phyloP scores from a whole-genome alignment of 2,329 filamentous ascomycete genomes.

The Penicillium sp. region DNA sequence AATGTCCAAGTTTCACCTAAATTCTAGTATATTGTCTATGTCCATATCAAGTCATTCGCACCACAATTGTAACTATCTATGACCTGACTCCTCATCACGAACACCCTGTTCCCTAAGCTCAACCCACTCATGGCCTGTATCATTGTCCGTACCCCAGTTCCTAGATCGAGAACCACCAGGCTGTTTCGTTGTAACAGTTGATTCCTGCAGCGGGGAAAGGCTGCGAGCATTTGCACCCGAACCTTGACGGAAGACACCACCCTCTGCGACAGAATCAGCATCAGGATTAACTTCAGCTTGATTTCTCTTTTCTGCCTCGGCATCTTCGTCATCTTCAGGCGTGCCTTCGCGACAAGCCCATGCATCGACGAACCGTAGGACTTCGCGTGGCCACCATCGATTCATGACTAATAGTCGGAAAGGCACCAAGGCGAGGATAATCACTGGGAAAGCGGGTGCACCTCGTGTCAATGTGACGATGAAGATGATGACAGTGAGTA shows the following conservation, averaged over 20 bases:
- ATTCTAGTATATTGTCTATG: no score
- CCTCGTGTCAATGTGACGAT: conserved; percentile 58
- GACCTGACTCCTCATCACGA: conserved; percentile 21
- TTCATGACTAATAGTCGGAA: conserved; percentile 58
- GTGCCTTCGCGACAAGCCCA: conserved; percentile 50
- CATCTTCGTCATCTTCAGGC: conserved; percentile 46
- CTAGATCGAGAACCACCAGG: neutral
- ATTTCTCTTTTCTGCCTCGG: conserved; percentile 3
- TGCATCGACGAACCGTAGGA: conserved; percentile 49
- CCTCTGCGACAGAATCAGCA: conserved; percentile 2
- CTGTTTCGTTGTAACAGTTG: neutral
- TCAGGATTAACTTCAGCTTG: neutral
- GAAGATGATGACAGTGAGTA: conserved; percentile 57
- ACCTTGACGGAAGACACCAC: conserved; percentile 5
- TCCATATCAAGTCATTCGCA: no score
- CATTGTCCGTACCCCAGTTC: conserved; percentile 5
- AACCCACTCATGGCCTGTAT: conserved; percentile 19
- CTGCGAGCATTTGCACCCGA: neutral
- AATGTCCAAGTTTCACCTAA: no score
- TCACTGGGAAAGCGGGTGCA: conserved; percentile 57
- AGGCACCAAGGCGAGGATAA: conserved; percentile 60
- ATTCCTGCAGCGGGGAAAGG: neutral
- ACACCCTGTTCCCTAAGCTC: conserved; percentile 16
- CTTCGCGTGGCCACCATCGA: conserved; percentile 54
- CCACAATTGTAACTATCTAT: conserved; percentile 5